A percentile compares a stretch with the other conserved stretches of the same genome.
These are phyloP conservation scores for Fragosphaeria purpurea DNA, from an alignment of 2,329 filamentous ascomycete genomes.

Conservation along the genomic window DNA sequence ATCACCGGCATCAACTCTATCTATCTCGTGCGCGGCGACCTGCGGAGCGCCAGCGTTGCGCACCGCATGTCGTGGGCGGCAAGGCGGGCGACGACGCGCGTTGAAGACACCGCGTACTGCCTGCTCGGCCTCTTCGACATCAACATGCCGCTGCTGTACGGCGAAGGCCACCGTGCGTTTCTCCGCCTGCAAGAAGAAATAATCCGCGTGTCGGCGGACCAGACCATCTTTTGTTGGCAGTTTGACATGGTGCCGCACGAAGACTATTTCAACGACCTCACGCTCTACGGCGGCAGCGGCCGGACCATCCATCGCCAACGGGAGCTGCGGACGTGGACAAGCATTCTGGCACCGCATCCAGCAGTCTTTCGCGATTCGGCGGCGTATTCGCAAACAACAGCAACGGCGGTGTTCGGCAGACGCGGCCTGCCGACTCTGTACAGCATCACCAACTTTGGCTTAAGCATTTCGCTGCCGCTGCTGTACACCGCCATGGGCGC, in stretches of 20 bases:
- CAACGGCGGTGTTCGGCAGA: not conserved
- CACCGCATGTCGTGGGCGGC: constrained; percentile 20
- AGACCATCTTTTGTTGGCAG: constrained; percentile 21
- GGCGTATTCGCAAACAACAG: not conserved
- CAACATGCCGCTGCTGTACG: constrained; percentile 21
- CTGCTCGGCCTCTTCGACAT: constrained; percentile 20
- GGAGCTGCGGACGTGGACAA: constrained; percentile 8
- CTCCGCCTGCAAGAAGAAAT: constrained; percentile 20
- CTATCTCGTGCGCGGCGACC: not conserved
- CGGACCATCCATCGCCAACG: not conserved
- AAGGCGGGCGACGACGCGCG: constrained; percentile 13
- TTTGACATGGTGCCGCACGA: not conserved
- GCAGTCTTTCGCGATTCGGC: constrained; percentile 6
- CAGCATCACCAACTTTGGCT: constrained; percentile 11
- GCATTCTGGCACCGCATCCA: constrained; percentile 11
- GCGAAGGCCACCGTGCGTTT: constrained; percentile 18
- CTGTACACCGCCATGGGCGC: constrained; percentile 9
- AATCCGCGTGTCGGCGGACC: constrained; percentile 17
- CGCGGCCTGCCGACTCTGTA: not conserved
- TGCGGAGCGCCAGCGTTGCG: constrained; percentile 9
- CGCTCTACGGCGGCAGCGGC: not conserved
- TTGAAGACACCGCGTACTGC: constrained; percentile 19
- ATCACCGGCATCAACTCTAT: constrained; percentile 21
- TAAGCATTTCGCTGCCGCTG: constrained; percentile 9
- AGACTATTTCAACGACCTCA: not conserved